Evolutionary conservation across 148 eudicot genomes (phyloP), one percentile per base, ranked within the genome.

Genomic region (Arbutus unedo): DNA sequence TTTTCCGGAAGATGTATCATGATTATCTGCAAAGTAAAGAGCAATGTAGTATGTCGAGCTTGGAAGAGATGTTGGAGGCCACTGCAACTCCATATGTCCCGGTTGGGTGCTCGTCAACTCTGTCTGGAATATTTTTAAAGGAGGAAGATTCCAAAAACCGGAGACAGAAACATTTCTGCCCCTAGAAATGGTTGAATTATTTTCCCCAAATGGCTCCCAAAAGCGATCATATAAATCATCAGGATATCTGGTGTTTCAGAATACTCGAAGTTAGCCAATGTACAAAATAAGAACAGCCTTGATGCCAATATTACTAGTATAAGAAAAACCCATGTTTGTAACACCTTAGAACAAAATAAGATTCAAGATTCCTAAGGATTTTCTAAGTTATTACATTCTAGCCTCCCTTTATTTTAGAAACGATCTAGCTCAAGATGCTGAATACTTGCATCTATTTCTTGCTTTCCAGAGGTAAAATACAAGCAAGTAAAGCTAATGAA

Each of bases 141-240:
- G 99, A 23, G 99, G 98, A 74, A 84, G 90, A 75, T 94, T 96
- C 99, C 99, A 96, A 83, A 96, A 86, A 76, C 98, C 96, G 56
- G 94, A 90, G 77, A 93, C 89, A 38, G 91, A 80, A 47, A 93
- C 89, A 83, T 93, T 83, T 50, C 87, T 84, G 80, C 81, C 83
- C 64, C 81, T 80, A 71, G 86, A 44, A 4, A 82, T 66, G 23
- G 87, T 67, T 73, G 93, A 88, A 79, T 80, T 89, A 82, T 81
- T 79, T 60, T 84, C 86, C 83, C 91, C 99, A 84, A 89, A 94
- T 66, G 99, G 95, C 82, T 88, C 89, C 99, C 99, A 96, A 49
- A 82, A 90, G 25, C 99, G 99, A 91, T 92, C 95, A 83, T 90
- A 96, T 83, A 68, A 87, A 87, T 96, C 99, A 76, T 94, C 97